Conservation (phyloP, 1,284 basidiomycete genomes). For the Irpex sp. region DNA sequence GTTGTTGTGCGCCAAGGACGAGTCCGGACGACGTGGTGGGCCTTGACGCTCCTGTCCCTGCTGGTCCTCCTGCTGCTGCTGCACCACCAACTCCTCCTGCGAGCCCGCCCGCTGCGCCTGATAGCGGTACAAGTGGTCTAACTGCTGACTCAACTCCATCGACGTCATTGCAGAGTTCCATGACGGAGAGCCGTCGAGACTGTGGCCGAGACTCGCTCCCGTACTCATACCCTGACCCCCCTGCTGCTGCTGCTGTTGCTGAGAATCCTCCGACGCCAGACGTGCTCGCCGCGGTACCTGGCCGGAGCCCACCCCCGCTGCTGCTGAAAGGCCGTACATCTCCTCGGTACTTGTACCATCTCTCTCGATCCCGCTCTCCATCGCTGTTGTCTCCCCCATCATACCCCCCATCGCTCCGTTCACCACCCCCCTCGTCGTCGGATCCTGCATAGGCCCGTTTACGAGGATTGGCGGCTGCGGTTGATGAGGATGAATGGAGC, state of each 20-base stretch:
- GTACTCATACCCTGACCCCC: slow-evolving; percentile 47
- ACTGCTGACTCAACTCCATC: slow-evolving; percentile 26
- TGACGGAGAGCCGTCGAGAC: slow-evolving; percentile 73
- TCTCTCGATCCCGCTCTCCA: slow-evolving; percentile 23
- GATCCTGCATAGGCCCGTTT: slow-evolving; percentile 63
- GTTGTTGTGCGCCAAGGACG: slow-evolving; percentile 41
- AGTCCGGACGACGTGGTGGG: slow-evolving; percentile 47
- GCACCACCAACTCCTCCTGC: slow-evolving; percentile 19
- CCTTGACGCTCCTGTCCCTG: slow-evolving; percentile 28
- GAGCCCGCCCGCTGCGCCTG: slow-evolving; percentile 18
- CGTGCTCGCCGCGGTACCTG: slow-evolving; percentile 14
- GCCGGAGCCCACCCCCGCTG: slow-evolving; percentile 16
- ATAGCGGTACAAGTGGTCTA: slow-evolving; percentile 27
- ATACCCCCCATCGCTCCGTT: slow-evolving; percentile 22
- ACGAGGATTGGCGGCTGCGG: slow-evolving; percentile 39
- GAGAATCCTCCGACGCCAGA: neutral
- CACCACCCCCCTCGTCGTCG: slow-evolving; percentile 36
- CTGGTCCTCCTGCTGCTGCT: slow-evolving; percentile 24
- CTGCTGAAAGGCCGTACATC: slow-evolving; percentile 30
- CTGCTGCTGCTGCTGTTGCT: neutral
- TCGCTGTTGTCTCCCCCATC: slow-evolving; percentile 35
- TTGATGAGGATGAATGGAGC: slow-evolving; percentile 12
- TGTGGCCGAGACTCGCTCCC: slow-evolving; percentile 67
- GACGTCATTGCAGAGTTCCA: slow-evolving; percentile 80
- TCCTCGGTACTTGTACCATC: slow-evolving; percentile 19